Conservation (phyloP, 2,329 filamentous ascomycete genomes). For the Penicillium hordei region DNA sequence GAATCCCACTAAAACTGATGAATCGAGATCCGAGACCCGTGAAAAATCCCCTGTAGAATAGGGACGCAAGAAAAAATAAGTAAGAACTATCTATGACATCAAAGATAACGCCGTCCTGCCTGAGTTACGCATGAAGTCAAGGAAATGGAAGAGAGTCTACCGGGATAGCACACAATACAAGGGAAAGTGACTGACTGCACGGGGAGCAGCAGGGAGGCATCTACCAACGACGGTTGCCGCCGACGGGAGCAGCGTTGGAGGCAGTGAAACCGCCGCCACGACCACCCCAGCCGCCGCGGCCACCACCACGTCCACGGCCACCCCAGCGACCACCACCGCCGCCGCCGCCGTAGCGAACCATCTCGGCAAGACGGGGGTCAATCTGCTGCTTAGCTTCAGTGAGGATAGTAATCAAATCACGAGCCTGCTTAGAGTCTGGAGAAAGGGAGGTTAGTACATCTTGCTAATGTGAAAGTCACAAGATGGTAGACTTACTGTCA, state of each 20-base stretch:
- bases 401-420: constrained; percentile 90
- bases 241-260: constrained; percentile 60
- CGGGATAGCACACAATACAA: constrained; percentile 28
- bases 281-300: constrained; percentile 60
- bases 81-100: constrained; percentile 40
- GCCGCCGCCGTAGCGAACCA: constrained; percentile 87
- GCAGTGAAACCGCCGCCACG: constrained; percentile 52
- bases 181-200: constrained; percentile 24
- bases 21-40: constrained; percentile 5
- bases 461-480: background rate
- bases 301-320: constrained; percentile 61
- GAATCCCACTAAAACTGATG: background rate
- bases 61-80: constrained; percentile 19
- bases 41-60: constrained; percentile 6
- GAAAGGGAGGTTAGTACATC: constrained; percentile 18
- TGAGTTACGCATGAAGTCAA: constrained; percentile 35
- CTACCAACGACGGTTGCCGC: constrained; percentile 59
- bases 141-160: constrained; percentile 31
- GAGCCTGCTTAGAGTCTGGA: constrained; percentile 85
- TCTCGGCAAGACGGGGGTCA: constrained; percentile 91
- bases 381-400: constrained; percentile 97
- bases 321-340: constrained; percentile 70
- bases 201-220: constrained; percentile 20
- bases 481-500: constrained; percentile 75
- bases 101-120: constrained; percentile 40